Evolutionary conservation across 2,329 filamentous ascomycete genomes (phyloP).

Genomic region (Colletotrichum somersetense): DNA sequence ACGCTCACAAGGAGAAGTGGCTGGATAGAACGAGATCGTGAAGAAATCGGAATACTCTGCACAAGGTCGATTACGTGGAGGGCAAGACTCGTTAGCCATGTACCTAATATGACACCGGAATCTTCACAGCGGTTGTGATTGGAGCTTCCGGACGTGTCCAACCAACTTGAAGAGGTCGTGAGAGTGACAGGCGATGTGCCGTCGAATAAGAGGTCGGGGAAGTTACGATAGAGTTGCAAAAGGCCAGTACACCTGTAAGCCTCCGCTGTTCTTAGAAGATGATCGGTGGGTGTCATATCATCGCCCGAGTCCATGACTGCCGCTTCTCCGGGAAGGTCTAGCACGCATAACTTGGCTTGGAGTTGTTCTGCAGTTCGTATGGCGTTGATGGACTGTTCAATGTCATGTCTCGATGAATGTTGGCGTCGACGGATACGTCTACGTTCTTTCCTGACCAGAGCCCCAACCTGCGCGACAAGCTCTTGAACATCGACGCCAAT

Average conservation of each 20-base stretch:
- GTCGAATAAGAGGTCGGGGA: conserved; percentile 55
- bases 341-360: conserved; percentile 33
- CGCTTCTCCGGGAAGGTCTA: not conserved
- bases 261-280: conserved; percentile 47
- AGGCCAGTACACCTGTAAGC: conserved; percentile 48
- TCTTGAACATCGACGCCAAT: conserved; percentile 44
- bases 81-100: conserved; percentile 59
- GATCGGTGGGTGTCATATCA: conserved; percentile 45
- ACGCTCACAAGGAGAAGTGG: conserved; percentile 58
- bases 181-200: conserved; percentile 37
- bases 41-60: conserved; percentile 57
- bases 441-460: conserved; percentile 44
- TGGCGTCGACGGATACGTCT: conserved; percentile 44
- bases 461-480: conserved; percentile 46
- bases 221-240: conserved; percentile 49
- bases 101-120: conserved; percentile 43
- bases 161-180: conserved; percentile 22
- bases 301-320: conserved; percentile 45
- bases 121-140: not conserved
- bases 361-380: conserved; percentile 44
- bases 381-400: conserved; percentile 44
- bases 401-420: conserved; percentile 45
- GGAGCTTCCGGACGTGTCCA: conserved; percentile 21
- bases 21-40: conserved; percentile 59
- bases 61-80: conserved; percentile 58